These are phyloP conservation scores for Suillus clintonianus DNA, from an alignment of 768 basidiomycete genomes.

Conservation along the genomic window DNA sequence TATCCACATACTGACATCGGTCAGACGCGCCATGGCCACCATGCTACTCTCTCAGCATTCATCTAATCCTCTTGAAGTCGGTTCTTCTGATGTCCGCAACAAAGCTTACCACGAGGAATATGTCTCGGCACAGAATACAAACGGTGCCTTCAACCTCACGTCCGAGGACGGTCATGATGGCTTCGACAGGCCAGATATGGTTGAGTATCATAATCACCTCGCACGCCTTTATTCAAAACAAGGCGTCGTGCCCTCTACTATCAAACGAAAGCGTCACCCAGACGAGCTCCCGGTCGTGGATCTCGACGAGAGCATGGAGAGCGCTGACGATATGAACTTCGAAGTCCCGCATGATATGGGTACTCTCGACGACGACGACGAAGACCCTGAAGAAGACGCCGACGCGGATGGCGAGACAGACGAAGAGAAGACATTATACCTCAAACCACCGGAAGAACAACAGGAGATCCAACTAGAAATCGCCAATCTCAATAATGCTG, in stretches of 20 bases:
- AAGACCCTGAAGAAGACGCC: conserved; percentile 37
- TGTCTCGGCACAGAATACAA: conserved; percentile 35
- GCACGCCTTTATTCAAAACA: conserved; percentile 40
- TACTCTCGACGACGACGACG: conserved; percentile 32
- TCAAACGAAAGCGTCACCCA: conserved; percentile 20
- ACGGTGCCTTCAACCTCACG: conserved; percentile 32
- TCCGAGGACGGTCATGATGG: conserved; percentile 56
- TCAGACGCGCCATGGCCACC: conserved; percentile 32
- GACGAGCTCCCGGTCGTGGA: conserved; percentile 38
- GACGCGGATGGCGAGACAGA: conserved; percentile 45
- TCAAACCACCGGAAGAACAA: conserved; percentile 66
- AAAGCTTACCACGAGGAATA: conserved; percentile 44
- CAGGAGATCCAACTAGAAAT: conserved; percentile 80
- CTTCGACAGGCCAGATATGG: conserved; percentile 40
- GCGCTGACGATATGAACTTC: conserved; percentile 36
- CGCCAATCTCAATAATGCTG: conserved; percentile 58
- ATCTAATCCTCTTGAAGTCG: conserved; percentile 71
- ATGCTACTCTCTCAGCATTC: conserved; percentile 65
- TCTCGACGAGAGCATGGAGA: conserved; percentile 51
- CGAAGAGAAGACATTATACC: conserved; percentile 60
- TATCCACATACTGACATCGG: not conserved
- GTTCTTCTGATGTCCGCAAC: conserved; percentile 60
- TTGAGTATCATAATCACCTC: conserved; percentile 53
- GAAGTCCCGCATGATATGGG: conserved; percentile 39
- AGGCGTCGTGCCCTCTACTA: conserved; percentile 16